These are phyloP conservation scores for Pyrenopolyporus hunteri DNA, from an alignment of 495 filamentous ascomycete genomes.

Conservation along the genomic window DNA sequence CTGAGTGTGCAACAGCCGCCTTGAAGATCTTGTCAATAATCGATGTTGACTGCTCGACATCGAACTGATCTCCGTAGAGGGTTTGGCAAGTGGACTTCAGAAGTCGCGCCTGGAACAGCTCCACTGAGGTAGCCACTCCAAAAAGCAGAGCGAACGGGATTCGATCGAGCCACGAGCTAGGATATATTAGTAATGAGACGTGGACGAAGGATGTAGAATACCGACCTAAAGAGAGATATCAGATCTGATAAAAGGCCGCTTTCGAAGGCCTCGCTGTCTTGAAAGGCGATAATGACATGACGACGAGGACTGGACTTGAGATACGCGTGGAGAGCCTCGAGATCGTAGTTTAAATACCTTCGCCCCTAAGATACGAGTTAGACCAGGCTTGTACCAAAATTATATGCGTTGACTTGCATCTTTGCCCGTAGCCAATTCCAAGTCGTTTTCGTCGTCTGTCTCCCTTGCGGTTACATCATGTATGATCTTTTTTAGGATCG, in stretches of 20 bases:
- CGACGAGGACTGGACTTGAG: slow-evolving; percentile 60
- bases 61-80: slow-evolving; percentile 80
- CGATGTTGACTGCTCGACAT: slow-evolving; percentile 76
- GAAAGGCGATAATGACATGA: slow-evolving; percentile 76
- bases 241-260: slow-evolving; percentile 76
- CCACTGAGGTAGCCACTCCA: slow-evolving; percentile 88
- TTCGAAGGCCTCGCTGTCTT: slow-evolving; percentile 94
- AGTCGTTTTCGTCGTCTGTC: slow-evolving; percentile 58
- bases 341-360: slow-evolving; percentile 86
- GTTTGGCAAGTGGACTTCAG: slow-evolving; percentile 73
- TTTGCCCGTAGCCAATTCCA: slow-evolving; percentile 53
- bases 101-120: slow-evolving; percentile 84
- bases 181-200: slow-evolving; percentile 14
- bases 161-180: slow-evolving; percentile 83
- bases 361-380: slow-evolving; percentile 56
- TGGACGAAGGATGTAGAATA: neutral
- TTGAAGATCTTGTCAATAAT: slow-evolving; percentile 82
- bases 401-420: slow-evolving; percentile 50
- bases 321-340: slow-evolving; percentile 75
- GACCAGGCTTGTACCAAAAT: neutral
- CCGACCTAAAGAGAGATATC: slow-evolving; percentile 76
- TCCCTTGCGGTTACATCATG: slow-evolving; percentile 58
- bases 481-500: slow-evolving; percentile 81
- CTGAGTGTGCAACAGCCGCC: slow-evolving; percentile 61
- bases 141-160: slow-evolving; percentile 88